phyloP scores from a whole-genome alignment of 2,329 filamentous ascomycete species.

The Metarhizium humberi region DNA sequence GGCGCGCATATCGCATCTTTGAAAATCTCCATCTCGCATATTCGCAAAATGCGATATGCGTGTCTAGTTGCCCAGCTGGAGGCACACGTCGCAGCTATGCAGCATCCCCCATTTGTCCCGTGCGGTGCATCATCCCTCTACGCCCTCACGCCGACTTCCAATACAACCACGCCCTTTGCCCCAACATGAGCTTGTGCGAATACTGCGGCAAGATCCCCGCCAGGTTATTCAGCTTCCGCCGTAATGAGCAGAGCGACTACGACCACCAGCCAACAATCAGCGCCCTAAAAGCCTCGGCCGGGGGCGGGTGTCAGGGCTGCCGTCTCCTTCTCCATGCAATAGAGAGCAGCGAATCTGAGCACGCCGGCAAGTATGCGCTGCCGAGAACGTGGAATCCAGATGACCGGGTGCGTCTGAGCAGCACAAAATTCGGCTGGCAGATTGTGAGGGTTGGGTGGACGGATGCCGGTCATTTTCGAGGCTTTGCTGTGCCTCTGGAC shows the following conservation, averaged over 20 bases:
- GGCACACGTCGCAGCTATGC: no score
- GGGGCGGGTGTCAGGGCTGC: neutral
- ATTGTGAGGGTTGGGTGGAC: neutral
- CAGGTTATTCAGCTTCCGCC: neutral
- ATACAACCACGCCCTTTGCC: neutral
- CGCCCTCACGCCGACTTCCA: neutral
- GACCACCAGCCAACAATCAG: neutral
- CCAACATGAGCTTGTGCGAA: neutral
- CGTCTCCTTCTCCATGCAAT: neutral
- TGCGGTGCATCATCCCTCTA: no score
- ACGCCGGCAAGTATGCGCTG: neutral
- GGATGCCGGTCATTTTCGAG: neutral
- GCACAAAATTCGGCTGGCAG: conserved; percentile 3
- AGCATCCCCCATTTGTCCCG: no score
- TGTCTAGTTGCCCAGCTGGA: no score
- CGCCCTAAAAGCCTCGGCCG: neutral
- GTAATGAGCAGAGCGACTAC: neutral
- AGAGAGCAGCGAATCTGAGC: neutral
- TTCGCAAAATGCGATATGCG: no score
- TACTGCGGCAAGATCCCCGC: neutral
- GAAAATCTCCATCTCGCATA: no score
- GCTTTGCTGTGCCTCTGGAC: neutral
- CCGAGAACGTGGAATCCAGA: neutral
- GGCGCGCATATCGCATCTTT: no score
- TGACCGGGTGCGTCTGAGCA: neutral